Evolutionary conservation across 2,329 filamentous ascomycete species (phyloP).

Genomic region (Tolypocladium sp.): DNA sequence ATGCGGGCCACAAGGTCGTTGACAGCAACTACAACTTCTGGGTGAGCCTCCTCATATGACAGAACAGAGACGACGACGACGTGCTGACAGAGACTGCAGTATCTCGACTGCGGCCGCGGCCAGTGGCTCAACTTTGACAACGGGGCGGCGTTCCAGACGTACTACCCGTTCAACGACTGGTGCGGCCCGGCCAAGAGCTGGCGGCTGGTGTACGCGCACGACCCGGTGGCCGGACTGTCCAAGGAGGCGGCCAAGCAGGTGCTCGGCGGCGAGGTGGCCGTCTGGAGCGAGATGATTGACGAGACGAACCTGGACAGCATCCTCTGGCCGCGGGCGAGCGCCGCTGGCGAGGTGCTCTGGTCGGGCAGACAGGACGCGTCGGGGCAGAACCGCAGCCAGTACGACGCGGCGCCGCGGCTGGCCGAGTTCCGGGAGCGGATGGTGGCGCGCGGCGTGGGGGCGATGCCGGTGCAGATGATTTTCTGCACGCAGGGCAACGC

Average conservation of each 20-base stretch:
- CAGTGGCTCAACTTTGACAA: slow-evolving; percentile 67
- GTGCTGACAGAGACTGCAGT: slow-evolving; percentile 32
- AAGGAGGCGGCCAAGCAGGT: slow-evolving; percentile 55
- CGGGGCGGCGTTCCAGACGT: slow-evolving; percentile 34
- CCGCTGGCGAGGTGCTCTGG: slow-evolving; percentile 75
- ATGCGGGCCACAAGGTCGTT: slow-evolving; percentile 60
- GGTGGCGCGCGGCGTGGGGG: slow-evolving; percentile 56
- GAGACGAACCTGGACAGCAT: slow-evolving; percentile 63
- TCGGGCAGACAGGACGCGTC: slow-evolving; percentile 56
- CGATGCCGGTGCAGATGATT: slow-evolving; percentile 4
- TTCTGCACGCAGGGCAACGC: slow-evolving; percentile 20
- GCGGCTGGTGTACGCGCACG: slow-evolving; percentile 71
- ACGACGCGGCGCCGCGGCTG: slow-evolving; percentile 60
- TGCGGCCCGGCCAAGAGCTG: slow-evolving; percentile 74
- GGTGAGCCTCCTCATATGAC: slow-evolving; percentile 35
- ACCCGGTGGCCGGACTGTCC: slow-evolving; percentile 59
- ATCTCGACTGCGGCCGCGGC: slow-evolving; percentile 75
- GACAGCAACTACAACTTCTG: slow-evolving; percentile 71
- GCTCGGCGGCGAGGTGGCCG: slow-evolving; percentile 70
- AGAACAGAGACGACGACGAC: not conserved
- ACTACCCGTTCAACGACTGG: slow-evolving; percentile 72
- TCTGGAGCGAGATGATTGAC: slow-evolving; percentile 78
- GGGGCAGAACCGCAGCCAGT: slow-evolving; percentile 62
- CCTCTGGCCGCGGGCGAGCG: slow-evolving; percentile 69
- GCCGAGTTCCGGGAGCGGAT: slow-evolving; percentile 70